Evolutionary conservation across 192 early-diverging fungal species (phyloP).

Genomic region (Podila epicladia): DNA sequence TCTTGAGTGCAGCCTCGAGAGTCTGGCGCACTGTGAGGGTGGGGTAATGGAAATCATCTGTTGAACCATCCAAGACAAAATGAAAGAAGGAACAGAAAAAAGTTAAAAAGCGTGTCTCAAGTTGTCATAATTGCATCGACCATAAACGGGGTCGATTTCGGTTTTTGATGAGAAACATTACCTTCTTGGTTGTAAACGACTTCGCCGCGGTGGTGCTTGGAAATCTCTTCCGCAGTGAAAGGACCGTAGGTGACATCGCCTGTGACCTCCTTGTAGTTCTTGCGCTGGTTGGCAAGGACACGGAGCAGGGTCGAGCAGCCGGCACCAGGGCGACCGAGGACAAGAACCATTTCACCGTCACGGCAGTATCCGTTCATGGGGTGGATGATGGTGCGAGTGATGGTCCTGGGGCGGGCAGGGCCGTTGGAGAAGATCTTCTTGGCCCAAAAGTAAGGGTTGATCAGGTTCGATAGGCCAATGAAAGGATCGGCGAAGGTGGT

Average conservation of each 20-base stretch:
- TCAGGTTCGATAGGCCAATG: slow-evolving; percentile 38
- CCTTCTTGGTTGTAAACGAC: slow-evolving; percentile 83
- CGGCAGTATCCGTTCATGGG: slow-evolving; percentile 71
- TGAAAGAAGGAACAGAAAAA: background rate
- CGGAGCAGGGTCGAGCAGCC: slow-evolving; percentile 75
- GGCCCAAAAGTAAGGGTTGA: slow-evolving; percentile 50
- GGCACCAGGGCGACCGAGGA: slow-evolving; percentile 76
- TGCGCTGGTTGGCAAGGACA: slow-evolving; percentile 66
- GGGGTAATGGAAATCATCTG: slow-evolving; percentile 80
- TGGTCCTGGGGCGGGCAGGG: slow-evolving; percentile 6
- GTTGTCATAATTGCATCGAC: background rate
- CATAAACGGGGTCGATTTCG: background rate
- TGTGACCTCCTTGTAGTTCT: slow-evolving; percentile 58
- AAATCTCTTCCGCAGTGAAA: slow-evolving; percentile 67
- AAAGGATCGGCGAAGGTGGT: slow-evolving; percentile 41
- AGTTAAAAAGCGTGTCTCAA: background rate
- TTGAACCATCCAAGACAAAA: background rate
- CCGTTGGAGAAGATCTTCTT: slow-evolving; percentile 32
- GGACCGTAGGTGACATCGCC: slow-evolving; percentile 76
- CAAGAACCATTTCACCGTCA: slow-evolving; percentile 78
- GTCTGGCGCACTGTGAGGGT: slow-evolving; percentile 85
- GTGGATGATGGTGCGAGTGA: slow-evolving; percentile 61
- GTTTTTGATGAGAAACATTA: slow-evolving; percentile 1
- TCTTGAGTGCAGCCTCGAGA: slow-evolving; percentile 79
- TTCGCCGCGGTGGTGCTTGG: slow-evolving; percentile 72